These are phyloP conservation scores for Penicillium desertorum DNA, from an alignment of 495 filamentous ascomycete genomes.

Conservation along the genomic window DNA sequence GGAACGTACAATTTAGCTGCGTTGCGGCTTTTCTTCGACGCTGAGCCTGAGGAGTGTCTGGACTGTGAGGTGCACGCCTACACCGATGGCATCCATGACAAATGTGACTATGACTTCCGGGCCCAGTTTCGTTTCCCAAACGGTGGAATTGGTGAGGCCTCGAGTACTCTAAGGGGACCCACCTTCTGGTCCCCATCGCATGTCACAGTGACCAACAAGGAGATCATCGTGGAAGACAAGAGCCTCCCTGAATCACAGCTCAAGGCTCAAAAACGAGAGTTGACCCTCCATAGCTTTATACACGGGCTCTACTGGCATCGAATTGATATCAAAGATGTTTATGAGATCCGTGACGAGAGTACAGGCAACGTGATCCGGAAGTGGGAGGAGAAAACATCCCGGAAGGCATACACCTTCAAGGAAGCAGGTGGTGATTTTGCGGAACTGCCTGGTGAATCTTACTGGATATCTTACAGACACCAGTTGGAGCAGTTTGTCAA, in stretches of 20 bases:
- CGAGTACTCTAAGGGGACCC: conserved; percentile 31
- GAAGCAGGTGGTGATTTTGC: too few relatives aligned
- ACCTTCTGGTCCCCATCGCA: conserved; percentile 19
- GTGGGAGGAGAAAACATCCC: too few relatives aligned
- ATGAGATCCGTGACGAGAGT: conserved; percentile 29
- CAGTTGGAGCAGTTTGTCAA: not conserved
- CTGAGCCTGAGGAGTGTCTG: not conserved
- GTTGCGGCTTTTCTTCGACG: not conserved
- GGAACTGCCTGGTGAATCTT: too few relatives aligned
- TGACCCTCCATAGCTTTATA: conserved; percentile 31
- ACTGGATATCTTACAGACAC: not conserved
- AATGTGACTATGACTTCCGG: conserved; percentile 39
- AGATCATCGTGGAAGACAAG: conserved; percentile 28
- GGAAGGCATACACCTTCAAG: too few relatives aligned
- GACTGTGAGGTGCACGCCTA: too few relatives aligned
- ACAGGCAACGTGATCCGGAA: too few relatives aligned
- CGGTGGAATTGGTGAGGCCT: conserved; percentile 43
- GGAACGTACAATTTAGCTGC: not conserved
- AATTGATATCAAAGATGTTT: conserved; percentile 50
- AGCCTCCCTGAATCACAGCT: conserved; percentile 31
- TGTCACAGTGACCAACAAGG: conserved; percentile 17
- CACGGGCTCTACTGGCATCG: conserved; percentile 44
- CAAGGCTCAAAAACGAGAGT: conserved; percentile 19
- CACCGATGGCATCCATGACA: conserved; percentile 28
- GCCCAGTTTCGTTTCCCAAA: conserved; percentile 47